These are phyloP conservation scores for Pezicula rhizophila DNA, from an alignment of 2,329 filamentous ascomycete species.

Conservation along the genomic window DNA sequence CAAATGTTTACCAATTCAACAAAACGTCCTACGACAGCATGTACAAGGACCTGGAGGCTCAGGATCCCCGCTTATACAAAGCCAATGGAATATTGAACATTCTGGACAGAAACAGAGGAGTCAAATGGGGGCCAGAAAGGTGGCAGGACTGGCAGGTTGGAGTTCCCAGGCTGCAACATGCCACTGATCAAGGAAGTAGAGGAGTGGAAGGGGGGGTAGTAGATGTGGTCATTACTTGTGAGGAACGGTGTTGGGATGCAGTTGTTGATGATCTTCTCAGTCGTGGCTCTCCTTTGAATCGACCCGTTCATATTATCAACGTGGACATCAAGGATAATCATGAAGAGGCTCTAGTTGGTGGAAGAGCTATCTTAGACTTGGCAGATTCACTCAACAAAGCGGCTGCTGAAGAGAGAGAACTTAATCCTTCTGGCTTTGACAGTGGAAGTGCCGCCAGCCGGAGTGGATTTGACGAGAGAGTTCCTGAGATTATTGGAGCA, in stretches of 20 bases:
- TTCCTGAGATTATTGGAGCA: slow-evolving; percentile 82
- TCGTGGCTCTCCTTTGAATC: slow-evolving; percentile 78
- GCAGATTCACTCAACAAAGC: slow-evolving; percentile 78
- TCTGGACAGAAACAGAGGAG: slow-evolving; percentile 82
- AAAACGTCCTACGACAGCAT: slow-evolving; percentile 92
- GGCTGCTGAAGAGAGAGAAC: slow-evolving; percentile 69
- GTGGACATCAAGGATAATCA: slow-evolving; percentile 98
- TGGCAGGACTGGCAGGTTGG: slow-evolving; percentile 98
- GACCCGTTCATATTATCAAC: slow-evolving; percentile 95
- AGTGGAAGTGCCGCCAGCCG: slow-evolving; percentile 61
- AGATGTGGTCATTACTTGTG: slow-evolving; percentile 93
- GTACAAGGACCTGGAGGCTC: slow-evolving; percentile 81
- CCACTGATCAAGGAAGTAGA: slow-evolving; percentile 66
- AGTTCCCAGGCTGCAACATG: slow-evolving; percentile 70
- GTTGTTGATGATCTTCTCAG: slow-evolving; percentile 89
- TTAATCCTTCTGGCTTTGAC: slow-evolving; percentile 59
- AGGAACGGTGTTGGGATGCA: slow-evolving; percentile 97
- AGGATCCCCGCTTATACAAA: slow-evolving; percentile 81
- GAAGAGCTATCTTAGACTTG: slow-evolving; percentile 85
- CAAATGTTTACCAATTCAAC: slow-evolving; percentile 98
- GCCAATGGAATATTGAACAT: slow-evolving; percentile 94
- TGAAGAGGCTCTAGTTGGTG: slow-evolving; percentile 87
- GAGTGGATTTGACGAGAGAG: slow-evolving; percentile 80
- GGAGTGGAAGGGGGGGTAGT: slow-evolving; percentile 87
- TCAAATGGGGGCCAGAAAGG: slow-evolving; percentile 93